phyloP scores from a whole-genome alignment of 495 filamentous ascomycete species.

The Cudoniella acicularis region DNA sequence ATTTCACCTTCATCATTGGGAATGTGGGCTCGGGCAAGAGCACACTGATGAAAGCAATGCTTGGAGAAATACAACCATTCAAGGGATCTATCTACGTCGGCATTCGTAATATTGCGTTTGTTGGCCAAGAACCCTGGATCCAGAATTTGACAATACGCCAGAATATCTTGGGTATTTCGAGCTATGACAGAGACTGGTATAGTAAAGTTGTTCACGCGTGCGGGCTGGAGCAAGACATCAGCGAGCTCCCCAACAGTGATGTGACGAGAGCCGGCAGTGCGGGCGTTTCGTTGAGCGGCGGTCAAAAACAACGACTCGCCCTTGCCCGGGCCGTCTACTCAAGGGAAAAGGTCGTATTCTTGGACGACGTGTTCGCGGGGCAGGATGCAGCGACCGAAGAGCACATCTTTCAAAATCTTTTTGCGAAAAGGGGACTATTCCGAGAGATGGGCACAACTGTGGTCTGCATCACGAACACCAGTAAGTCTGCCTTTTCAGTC shows the following conservation, averaged over 20 bases:
- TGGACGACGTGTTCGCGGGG: slow-evolving; percentile 42
- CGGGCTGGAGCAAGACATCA: slow-evolving; percentile 27
- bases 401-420: slow-evolving; percentile 49
- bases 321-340: slow-evolving; percentile 28
- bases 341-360: slow-evolving; percentile 20
- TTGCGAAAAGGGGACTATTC: slow-evolving; percentile 48
- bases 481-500: not conserved
- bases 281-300: slow-evolving; percentile 48
- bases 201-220: slow-evolving; percentile 22
- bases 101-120: slow-evolving; percentile 14
- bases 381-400: slow-evolving; percentile 55
- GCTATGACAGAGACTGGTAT: not conserved
- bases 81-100: not conserved
- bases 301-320: slow-evolving; percentile 52
- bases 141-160: slow-evolving; percentile 29
- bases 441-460: slow-evolving; percentile 46
- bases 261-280: slow-evolving; percentile 49
- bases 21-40: slow-evolving; percentile 51
- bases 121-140: slow-evolving; percentile 35
- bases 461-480: slow-evolving; percentile 23
- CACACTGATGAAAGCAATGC: slow-evolving; percentile 49
- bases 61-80: slow-evolving; percentile 30
- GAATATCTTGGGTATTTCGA: slow-evolving; percentile 25
- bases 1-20: slow-evolving; percentile 38
- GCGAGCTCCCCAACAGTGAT: slow-evolving; percentile 45